These are phyloP conservation scores for Russula brevipes DNA, from an alignment of 768 basidiomycete genomes.

Conservation along the genomic window DNA sequence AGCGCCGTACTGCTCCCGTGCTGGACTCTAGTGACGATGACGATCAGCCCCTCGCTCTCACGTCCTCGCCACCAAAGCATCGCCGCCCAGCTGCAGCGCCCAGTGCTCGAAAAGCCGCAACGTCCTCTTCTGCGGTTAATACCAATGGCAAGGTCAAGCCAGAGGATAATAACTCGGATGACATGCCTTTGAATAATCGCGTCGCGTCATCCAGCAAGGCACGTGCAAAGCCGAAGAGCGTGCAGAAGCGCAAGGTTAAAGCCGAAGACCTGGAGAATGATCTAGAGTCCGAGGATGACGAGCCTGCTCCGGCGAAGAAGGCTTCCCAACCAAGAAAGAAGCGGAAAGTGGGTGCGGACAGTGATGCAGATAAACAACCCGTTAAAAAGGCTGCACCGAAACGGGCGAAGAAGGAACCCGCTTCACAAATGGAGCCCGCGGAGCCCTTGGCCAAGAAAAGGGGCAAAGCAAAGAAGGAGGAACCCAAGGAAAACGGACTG, in stretches of 20 bases:
- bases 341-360: conserved; percentile 47
- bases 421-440: conserved; percentile 34
- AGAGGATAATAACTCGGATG: conserved; percentile 39
- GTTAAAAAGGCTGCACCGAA: conserved; percentile 32
- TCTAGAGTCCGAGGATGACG: conserved; percentile 32
- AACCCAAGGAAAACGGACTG: conserved; percentile 38
- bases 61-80: conserved; percentile 64
- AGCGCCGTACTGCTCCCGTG: conserved; percentile 8
- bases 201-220: conserved; percentile 25
- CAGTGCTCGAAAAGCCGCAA: conserved; percentile 39
- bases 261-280: conserved; percentile 31
- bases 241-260: conserved; percentile 43
- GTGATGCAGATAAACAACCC: conserved; percentile 42
- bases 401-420: conserved; percentile 53
- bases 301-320: conserved; percentile 31
- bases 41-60: conserved; percentile 68
- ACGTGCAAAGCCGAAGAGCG: conserved; percentile 40
- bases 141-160: conserved; percentile 39
- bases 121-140: conserved; percentile 29
- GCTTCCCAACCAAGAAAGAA: conserved; percentile 29
- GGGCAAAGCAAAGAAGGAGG: conserved; percentile 42
- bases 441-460: conserved; percentile 43
- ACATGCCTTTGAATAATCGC: conserved; percentile 32
- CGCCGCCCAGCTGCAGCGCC: conserved; percentile 38
- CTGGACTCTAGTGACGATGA: conserved; percentile 46